phyloP scores from a whole-genome alignment of 768 basidiomycete species.

The Tricholoma flavovirens region DNA sequence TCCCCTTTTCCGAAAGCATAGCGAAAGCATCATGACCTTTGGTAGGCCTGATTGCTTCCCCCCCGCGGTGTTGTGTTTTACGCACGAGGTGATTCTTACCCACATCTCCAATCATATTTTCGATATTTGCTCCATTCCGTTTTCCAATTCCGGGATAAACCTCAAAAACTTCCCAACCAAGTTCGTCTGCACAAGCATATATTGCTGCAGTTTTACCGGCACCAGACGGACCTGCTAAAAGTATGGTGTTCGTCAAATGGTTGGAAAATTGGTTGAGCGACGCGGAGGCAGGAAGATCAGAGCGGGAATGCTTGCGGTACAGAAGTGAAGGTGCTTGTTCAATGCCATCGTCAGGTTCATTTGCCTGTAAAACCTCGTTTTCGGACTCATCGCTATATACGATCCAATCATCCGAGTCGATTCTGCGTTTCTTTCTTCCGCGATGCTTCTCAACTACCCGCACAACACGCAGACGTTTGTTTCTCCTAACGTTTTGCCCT shows the following conservation, averaged over 20 bases:
- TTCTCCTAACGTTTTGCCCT: slow-evolving; percentile 28
- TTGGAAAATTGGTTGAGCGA: slow-evolving; percentile 20
- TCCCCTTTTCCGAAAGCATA: slow-evolving; percentile 1
- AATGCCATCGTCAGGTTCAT: slow-evolving; percentile 29
- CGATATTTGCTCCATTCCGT: slow-evolving; percentile 73
- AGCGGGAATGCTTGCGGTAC: slow-evolving; percentile 11
- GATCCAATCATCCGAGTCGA: slow-evolving; percentile 55
- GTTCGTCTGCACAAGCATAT: slow-evolving; percentile 89
- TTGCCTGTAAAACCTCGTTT: slow-evolving; percentile 18
- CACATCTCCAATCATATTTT: slow-evolving; percentile 82
- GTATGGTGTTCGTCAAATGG: slow-evolving; percentile 76
- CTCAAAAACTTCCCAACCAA: slow-evolving; percentile 96
- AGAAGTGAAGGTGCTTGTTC: slow-evolving; percentile 24
- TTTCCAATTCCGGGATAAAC: slow-evolving; percentile 95
- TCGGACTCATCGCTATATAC: slow-evolving; percentile 35
- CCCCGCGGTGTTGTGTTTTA: slow-evolving; percentile 19
- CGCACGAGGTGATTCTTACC: slow-evolving; percentile 87
- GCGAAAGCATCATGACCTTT: slow-evolving; percentile 4
- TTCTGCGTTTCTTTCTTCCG: slow-evolving; percentile 48
- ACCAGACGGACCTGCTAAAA: slow-evolving; percentile 79
- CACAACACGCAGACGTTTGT: slow-evolving; percentile 56
- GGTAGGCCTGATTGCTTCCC: not conserved
- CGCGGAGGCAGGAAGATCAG: slow-evolving; percentile 13
- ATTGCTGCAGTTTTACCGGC: slow-evolving; percentile 89
- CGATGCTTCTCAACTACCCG: slow-evolving; percentile 44